Evolutionary conservation across 139 green algal species (phyloP).

Genomic region (Coccomyxa sp.): DNA sequence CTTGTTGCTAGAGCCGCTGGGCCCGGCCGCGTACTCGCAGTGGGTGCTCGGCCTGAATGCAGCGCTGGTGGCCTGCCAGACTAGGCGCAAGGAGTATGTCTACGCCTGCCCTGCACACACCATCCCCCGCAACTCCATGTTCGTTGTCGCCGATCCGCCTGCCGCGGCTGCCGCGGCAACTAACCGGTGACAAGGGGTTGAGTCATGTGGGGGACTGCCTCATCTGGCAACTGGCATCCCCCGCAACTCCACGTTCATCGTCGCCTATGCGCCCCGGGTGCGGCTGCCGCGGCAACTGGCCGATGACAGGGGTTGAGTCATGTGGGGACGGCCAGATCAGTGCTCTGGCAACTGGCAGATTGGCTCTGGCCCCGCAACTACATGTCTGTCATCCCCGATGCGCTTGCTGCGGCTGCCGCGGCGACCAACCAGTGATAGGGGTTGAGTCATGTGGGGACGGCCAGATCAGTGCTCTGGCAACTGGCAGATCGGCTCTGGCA

Average conservation of each 20-base stretch:
- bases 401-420: no score
- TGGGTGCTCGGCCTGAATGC: constrained; percentile 11
- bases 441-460: no score
- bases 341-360: no score
- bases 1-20: not conserved
- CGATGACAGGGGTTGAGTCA: no score
- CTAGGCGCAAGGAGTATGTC: not conserved
- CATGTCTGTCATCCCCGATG: not conserved
- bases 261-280: not conserved
- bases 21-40: not conserved
- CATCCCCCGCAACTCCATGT: constrained; percentile 7
- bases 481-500: no score
- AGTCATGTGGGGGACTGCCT: no score
- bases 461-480: no score
- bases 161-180: no score
- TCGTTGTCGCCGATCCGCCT: not conserved
- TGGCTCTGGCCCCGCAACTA: not conserved
- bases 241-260: not conserved
- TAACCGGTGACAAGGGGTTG: no score
- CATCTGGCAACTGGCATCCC: not conserved
- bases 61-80: not conserved
- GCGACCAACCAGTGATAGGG: no score
- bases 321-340: no score
- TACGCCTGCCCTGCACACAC: not conserved
- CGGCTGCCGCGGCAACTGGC: no score